Base-by-base conservation (phyloP, 345 rosid species). In the Orychophragmus violaceus region DNA sequence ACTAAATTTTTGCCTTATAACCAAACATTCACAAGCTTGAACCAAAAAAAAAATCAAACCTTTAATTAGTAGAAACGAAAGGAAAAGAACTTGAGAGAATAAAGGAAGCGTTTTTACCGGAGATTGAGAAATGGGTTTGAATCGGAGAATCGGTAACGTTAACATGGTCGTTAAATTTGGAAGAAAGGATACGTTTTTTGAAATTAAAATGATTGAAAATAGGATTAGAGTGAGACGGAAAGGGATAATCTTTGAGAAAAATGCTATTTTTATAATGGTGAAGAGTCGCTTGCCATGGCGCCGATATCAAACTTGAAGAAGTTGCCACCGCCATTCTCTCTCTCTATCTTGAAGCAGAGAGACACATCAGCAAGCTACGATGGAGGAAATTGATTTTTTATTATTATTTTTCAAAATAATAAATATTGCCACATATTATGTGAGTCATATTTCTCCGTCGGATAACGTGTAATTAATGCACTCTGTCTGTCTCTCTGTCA, bases 241-340 rank as follows among this genome's bases (percentile, higher is more conserved):
- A 18, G 0, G 73, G 72, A 73, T 66, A 52, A 66, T 46, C 77
- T 59, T 27, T 55, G 46, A 28, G 23, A 75, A 1, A 16, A 62
- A 25, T 5, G 9, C 21, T 8, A 74, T 44, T 68, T 74, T 52
- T 41, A 76, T 25, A 74, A 62, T 75, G 57, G 17, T 71, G 62
- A 60, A 77, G 27, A 41, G 75, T 63, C 32, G 78, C 58, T 57
- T 82, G 80, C 67, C 74, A 71, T 45, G 86, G 77, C 1, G 48
- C 14, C 14, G 78, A 76, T 33, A 76, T 62, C 67, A 68, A 74
- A 51, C 74, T 79, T 66, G 76, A 62, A 53, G 76, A 62, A 41
- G 84, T 71, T 39, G 88, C 80, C 70, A 79, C 85, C 71, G 76
- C 83, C 74, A 57, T 70, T 54, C 16, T 60, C 42, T 36, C 42